Evolutionary conservation across 179 eudicot species (phyloP), one percentile per base, ranked within the genome.

Genomic region (Monotropa hypopitys): DNA sequence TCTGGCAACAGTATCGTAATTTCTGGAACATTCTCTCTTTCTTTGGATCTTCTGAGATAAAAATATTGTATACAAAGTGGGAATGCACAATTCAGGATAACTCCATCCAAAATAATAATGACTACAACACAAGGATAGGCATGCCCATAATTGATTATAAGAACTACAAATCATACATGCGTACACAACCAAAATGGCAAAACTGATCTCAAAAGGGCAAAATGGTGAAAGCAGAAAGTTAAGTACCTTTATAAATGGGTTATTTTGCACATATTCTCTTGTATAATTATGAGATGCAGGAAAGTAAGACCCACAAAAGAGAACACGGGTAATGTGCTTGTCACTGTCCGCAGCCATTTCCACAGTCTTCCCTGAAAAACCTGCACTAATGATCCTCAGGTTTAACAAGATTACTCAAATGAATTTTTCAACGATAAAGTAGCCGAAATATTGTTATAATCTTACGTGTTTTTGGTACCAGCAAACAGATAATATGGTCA

Each of bases 271-370:
- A 73, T 92, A 92, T 61, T 92, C 97, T 71, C 80, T 89, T 12
- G 97, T 90, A 77, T 89, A 94, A 67, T 72, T 81, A 79, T 89
- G 87, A 76, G 94, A 88, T 72, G 87, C 89, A 65, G 89, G 82
- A 84, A 92, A 92, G 13, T 90, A 81, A 23, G 84, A 85, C 72
- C 98, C 98, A 59, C 98, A 92, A 83, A 94, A 92, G 18, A 94
- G 84, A 81, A 94, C 76, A 77, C 88, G 86, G 38, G 90, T 92
- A 57, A 83, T 79, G 56, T 57, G 54, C 75, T 80, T 76, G 43
- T 73, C 83, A 54, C 59, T 65, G 11, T 80, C 70, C 63, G 35
- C 82, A 13, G 71, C 85, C 46, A 89, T 86, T 63, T 84, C 83
- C 30, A 78, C 78, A 45, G 77, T 65, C 73, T 59, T 80, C 61